Conservation (phyloP, 805 yeast species). For the Candida montana region DNA sequence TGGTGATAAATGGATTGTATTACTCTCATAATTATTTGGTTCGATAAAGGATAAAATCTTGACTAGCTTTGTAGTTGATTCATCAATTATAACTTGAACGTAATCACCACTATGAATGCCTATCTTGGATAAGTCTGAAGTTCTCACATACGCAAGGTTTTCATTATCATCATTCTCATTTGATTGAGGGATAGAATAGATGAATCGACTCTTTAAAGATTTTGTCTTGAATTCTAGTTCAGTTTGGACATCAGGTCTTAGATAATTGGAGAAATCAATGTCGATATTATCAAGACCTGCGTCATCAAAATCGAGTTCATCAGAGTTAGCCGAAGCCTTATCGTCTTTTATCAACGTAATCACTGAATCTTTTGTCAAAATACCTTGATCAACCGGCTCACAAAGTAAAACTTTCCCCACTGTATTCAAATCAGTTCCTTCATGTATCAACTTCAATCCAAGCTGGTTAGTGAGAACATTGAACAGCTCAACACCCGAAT, state of each 20-base stretch:
- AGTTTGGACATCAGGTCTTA: slow-evolving; percentile 1
- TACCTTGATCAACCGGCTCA: slow-evolving; percentile 74
- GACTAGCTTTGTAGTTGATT: slow-evolving; percentile 11
- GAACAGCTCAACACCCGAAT: slow-evolving; percentile 14
- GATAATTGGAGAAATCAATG: slow-evolving; percentile 12
- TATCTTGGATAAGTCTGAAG: slow-evolving; percentile 45
- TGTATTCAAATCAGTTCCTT: slow-evolving; percentile 14
- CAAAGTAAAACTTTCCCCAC: slow-evolving; percentile 49
- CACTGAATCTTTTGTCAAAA: slow-evolving; percentile 39
- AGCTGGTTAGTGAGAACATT: slow-evolving; percentile 7
- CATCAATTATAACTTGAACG: slow-evolving; percentile 30
- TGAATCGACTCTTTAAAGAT: slow-evolving; percentile 3
- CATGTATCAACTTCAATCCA: slow-evolving; percentile 14
- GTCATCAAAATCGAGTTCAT: slow-evolving; percentile 3
- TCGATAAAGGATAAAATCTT: slow-evolving; percentile 56
- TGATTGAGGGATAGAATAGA: slow-evolving; percentile 10
- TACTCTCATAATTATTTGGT: slow-evolving; percentile 43
- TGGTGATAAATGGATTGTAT: slow-evolving; percentile 56
- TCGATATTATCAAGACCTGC: slow-evolving; percentile 7
- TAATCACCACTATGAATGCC: slow-evolving; percentile 70
- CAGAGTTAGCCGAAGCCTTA: neutral
- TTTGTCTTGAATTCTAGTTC: slow-evolving; percentile 5
- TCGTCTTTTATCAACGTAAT: slow-evolving; percentile 44
- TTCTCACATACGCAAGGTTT: slow-evolving; percentile 39
- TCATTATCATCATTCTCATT: slow-evolving; percentile 39